These are phyloP conservation scores for Zarea fungicola DNA, from an alignment of 2,329 filamentous ascomycete genomes.

Conservation along the genomic window DNA sequence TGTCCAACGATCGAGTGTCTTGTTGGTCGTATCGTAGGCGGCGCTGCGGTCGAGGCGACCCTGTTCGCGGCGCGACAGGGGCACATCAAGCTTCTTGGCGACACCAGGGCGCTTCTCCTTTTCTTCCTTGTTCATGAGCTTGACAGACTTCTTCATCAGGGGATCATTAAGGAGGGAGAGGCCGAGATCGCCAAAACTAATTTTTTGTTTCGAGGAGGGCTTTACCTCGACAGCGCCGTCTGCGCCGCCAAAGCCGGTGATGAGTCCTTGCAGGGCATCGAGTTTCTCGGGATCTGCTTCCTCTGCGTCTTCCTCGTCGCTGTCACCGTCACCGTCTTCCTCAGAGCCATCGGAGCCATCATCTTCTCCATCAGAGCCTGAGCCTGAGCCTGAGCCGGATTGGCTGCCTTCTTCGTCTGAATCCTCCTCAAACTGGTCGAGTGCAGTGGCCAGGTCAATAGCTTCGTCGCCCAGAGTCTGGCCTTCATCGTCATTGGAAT, in stretches of 20 bases:
- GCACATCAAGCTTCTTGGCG: slow-evolving; percentile 70
- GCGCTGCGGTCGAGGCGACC: slow-evolving; percentile 74
- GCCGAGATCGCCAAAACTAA: slow-evolving; percentile 69
- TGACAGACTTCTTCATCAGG: slow-evolving; percentile 71
- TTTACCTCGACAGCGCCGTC: slow-evolving; percentile 42
- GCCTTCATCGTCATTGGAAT: slow-evolving; percentile 47
- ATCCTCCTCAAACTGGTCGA: slow-evolving; percentile 50
- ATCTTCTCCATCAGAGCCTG: too few species aligned
- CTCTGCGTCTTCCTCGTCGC: slow-evolving; percentile 48
- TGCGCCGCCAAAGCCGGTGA: slow-evolving; percentile 62
- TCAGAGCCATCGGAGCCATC: slow-evolving; percentile 28
- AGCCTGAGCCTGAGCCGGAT: too few species aligned
- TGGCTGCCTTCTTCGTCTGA: slow-evolving; percentile 42
- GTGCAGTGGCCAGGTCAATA: slow-evolving; percentile 52
- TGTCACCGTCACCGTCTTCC: slow-evolving; percentile 43
- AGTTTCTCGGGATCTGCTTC: slow-evolving; percentile 51
- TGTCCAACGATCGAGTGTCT: slow-evolving; percentile 84
- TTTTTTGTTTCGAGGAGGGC: slow-evolving; percentile 54
- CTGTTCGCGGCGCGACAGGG: slow-evolving; percentile 80
- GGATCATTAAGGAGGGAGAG: slow-evolving; percentile 68
- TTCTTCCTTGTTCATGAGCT: slow-evolving; percentile 63
- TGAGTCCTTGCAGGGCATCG: slow-evolving; percentile 61
- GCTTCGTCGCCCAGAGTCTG: slow-evolving; percentile 55
- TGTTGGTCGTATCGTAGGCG: slow-evolving; percentile 86
- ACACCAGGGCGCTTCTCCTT: slow-evolving; percentile 42